phyloP scores from a whole-genome alignment of 495 filamentous ascomycete genomes.

The Aspergillus affinis region DNA sequence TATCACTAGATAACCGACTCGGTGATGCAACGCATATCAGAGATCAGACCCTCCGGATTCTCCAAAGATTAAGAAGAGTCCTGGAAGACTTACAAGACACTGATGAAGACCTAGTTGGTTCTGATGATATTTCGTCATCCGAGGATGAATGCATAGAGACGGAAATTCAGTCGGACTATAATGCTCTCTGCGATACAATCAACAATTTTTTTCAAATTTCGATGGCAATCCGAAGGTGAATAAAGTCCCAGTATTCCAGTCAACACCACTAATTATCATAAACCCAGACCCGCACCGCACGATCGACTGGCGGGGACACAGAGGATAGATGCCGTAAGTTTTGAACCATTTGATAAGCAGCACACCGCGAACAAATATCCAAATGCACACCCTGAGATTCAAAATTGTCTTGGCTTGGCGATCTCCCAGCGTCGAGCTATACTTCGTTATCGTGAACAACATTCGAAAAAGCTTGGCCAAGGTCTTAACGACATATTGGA shows the following conservation, averaged over 20 bases:
- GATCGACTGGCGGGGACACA: conserved; percentile 16
- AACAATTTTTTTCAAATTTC: conserved; percentile 26
- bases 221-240: conserved; percentile 19
- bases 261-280: neutral
- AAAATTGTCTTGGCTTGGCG: conserved; percentile 16
- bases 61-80: conserved; percentile 18
- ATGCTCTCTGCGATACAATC: conserved; percentile 8
- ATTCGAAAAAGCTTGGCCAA: conserved; percentile 15
- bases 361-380: conserved; percentile 21
- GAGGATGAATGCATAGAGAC: neutral
- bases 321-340: conserved; percentile 11
- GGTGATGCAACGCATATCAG: conserved; percentile 45
- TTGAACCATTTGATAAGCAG: conserved; percentile 9
- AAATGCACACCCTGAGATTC: neutral
- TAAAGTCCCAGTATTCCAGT: too few relatives aligned
- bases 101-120: neutral
- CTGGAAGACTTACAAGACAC: neutral
- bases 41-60: conserved; percentile 33
- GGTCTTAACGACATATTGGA: conserved; percentile 5
- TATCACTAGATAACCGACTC: conserved; percentile 47
- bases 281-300: conserved; percentile 20
- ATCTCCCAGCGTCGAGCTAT: conserved; percentile 18
- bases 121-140: neutral
- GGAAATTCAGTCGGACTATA: too few relatives aligned
- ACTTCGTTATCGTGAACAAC: conserved; percentile 20